Evolutionary conservation across 1,284 basidiomycete species (phyloP).

Genomic region (Ceratobasidium sp.): DNA sequence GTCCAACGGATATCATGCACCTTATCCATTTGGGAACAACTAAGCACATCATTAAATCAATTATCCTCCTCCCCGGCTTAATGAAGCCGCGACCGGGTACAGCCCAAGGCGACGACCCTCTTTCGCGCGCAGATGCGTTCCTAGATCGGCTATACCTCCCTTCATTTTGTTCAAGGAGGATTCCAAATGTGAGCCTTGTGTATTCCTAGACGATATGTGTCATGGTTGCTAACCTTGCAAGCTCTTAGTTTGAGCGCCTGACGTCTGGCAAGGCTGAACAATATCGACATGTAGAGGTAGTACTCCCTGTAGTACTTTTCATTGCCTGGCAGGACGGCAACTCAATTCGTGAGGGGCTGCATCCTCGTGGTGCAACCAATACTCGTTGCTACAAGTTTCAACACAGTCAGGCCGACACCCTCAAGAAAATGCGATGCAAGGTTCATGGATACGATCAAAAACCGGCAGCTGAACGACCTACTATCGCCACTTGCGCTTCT

Average conservation of each 20-base stretch:
- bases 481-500: no score
- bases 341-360: not conserved
- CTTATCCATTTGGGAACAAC: not conserved
- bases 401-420: not conserved
- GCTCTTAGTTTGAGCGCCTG: not conserved
- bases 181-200: not conserved
- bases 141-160: not conserved
- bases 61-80: not conserved
- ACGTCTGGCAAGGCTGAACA: not conserved
- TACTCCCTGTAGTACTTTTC: not conserved
- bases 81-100: not conserved
- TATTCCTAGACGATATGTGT: not conserved
- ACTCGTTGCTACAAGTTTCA: not conserved
- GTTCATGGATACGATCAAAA: no score
- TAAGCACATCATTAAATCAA: not conserved
- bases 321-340: not conserved
- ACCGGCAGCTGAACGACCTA: no score
- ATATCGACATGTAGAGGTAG: not conserved
- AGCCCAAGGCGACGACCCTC: not conserved
- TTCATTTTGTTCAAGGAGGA: not conserved
- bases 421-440: not conserved
- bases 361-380: not conserved
- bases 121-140: not conserved
- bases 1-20: not conserved
- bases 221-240: not conserved